Evolutionary conservation across 2,329 filamentous ascomycete genomes (phyloP), one percentile per base, ranked within the genome.

Genomic region (Microthyrium microscopicum): DNA sequence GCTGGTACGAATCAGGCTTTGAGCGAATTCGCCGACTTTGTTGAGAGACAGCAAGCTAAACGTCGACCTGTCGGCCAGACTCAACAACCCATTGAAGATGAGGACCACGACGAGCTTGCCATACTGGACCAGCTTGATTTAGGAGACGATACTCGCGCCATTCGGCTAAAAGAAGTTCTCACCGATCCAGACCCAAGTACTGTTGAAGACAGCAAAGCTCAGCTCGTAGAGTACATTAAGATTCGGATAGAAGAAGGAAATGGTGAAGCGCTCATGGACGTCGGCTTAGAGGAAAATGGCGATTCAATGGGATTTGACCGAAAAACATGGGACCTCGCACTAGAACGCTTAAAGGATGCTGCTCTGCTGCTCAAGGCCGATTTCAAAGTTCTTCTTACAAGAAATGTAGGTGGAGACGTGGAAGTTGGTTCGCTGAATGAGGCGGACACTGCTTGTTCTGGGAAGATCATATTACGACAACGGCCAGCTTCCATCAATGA

Each of bases 1-100:
- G 9, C 22, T 22, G 36, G 40, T n/a, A n/a, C n/a, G n/a, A n/a
- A n/a, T 9, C 31, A 75, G 70, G 85, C 87, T 9, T 68, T 98
- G 36, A 89, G 80, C 61, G 89, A 95, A 47, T 98, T 98, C 53
- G 84, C 85, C 54, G 89, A 98, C 49, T 95, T 94, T 49, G 89
- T 94, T 43, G 84, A 95, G 55, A 79, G 84, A 53, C 85, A 95
- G 53, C 89, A 95, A 55, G 74, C 75, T 11, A 57, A 76, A 31
- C 75, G 79, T 29, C 57, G 56, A 26, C 52, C 54, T 26, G 36
- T 34, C 15, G 35, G 47, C 15, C 27, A 31, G 13, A 24, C 11
- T 11, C 19, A 29, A 8, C 30, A 22, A 16, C 20, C 31, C 12
- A 15, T 26, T 20, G 31, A 47, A 21, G 46, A 57, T 22, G 70